Evolutionary conservation across 139 green algal species (phyloP).

Genomic region (Chlorella sp.): DNA sequence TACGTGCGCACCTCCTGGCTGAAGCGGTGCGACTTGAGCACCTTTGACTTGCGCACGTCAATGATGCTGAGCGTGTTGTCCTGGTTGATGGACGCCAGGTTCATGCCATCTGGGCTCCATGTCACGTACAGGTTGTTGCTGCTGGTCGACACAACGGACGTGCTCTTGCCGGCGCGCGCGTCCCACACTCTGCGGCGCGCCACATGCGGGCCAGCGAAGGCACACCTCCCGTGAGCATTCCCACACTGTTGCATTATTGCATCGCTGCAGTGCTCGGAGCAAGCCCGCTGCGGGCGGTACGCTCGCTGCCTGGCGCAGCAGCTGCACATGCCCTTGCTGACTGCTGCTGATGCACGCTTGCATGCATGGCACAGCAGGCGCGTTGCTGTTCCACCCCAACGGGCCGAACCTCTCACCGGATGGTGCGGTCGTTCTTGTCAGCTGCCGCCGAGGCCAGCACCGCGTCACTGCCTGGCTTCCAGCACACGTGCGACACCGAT

Average conservation of each 20-base stretch:
- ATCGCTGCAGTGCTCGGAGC: no score
- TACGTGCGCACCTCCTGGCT: not conserved
- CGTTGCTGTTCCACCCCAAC: no score
- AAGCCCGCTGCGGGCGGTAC: no score
- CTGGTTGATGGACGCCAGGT: slow-evolving; percentile 11
- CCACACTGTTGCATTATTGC: not conserved
- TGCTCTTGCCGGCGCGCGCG: slow-evolving; percentile 19
- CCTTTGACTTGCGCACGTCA: slow-evolving; percentile 19
- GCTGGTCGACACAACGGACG: slow-evolving; percentile 5
- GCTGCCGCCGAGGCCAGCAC: slow-evolving; percentile 4
- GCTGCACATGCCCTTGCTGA: no score
- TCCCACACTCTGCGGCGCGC: slow-evolving; percentile 26
- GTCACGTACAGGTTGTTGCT: slow-evolving; percentile 19
- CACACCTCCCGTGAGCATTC: not conserved
- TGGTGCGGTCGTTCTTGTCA: slow-evolving; percentile 2
- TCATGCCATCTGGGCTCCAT: slow-evolving; percentile 20
- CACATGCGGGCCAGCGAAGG: not conserved
- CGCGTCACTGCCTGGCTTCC: slow-evolving; percentile 4
- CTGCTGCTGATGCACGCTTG: no score
- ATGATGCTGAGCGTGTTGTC: slow-evolving; percentile 18
- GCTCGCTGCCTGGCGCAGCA: no score
- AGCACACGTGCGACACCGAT: not conserved
- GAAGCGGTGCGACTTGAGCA: slow-evolving; percentile 9
- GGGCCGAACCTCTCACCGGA: no score
- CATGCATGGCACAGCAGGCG: no score